Conservation (phyloP, 345 rosid species). For the Trapa bicornis region DNA sequence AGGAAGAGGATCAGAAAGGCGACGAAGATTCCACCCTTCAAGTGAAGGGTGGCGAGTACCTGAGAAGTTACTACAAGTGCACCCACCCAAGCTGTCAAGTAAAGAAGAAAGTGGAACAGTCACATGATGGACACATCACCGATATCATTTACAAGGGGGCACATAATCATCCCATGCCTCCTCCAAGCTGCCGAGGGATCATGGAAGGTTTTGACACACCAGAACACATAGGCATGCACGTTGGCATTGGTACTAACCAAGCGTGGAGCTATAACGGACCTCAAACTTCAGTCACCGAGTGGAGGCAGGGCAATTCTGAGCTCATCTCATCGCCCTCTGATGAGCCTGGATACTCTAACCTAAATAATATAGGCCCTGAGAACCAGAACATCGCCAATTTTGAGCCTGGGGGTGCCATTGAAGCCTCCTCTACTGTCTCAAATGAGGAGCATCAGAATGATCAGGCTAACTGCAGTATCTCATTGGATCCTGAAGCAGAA, state of each 20-base stretch:
- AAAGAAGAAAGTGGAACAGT: constrained; percentile 92
- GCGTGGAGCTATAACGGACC: constrained; percentile 32
- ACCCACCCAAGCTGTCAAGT: constrained; percentile 74
- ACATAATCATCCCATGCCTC: constrained; percentile 78
- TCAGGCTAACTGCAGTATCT: constrained; percentile 51
- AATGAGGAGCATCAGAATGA: constrained; percentile 73
- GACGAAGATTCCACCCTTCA: constrained; percentile 38
- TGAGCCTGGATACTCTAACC: constrained; percentile 42
- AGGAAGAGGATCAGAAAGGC: constrained; percentile 62
- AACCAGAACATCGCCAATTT: constrained; percentile 35
- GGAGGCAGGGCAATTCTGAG: constrained; percentile 55
- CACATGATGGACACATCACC: constrained; percentile 90
- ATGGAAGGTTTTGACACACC: constrained; percentile 41
- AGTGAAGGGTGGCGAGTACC: constrained; percentile 93
- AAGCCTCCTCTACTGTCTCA: constrained; percentile 59
- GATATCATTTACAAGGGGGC: constrained; percentile 93
- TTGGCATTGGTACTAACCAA: constrained; percentile 34
- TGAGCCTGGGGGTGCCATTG: constrained; percentile 63
- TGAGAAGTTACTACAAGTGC: constrained; percentile 95
- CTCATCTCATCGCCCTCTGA: constrained; percentile 50
- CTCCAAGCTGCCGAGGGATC: constrained; percentile 47
- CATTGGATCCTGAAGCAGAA: constrained; percentile 52
- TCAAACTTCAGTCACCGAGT: constrained; percentile 32
- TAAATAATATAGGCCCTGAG: constrained; percentile 23
- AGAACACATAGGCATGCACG: constrained; percentile 38